Evolutionary conservation across 2,329 filamentous ascomycete species (phyloP).

Genomic region (Pyrenophora graminea): DNA sequence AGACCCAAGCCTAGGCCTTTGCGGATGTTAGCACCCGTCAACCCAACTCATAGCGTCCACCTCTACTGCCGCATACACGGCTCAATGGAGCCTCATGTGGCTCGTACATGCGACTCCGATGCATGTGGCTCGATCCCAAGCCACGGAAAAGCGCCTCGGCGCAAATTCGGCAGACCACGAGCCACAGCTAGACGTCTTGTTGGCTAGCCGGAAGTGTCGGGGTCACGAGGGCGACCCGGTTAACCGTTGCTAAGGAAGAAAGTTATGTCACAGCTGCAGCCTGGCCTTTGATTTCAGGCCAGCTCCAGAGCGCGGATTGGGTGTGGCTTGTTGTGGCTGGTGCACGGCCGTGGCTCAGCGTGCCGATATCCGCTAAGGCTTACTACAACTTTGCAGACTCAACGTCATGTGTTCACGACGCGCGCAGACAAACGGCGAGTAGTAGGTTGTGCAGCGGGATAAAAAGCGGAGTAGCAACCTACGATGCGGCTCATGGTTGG

Average conservation of each 20-base stretch:
- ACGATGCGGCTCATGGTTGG: constrained; percentile 15
- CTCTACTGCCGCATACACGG: too few relatives aligned
- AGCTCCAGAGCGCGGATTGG: constrained; percentile 22
- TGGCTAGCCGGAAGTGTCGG: constrained; percentile 21
- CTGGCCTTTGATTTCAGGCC: constrained; percentile 10
- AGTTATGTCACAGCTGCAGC: constrained; percentile 28
- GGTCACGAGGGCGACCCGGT: constrained; percentile 21
- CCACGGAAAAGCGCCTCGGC: constrained; percentile 12
- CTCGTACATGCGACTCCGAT: background rate
- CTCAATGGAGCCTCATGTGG: constrained; percentile 1
- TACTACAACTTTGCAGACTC: constrained; percentile 15
- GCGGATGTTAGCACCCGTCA: background rate
- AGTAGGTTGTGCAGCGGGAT: background rate
- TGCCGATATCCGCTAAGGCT: constrained; percentile 25
- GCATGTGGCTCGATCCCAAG: background rate
- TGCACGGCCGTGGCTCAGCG: constrained; percentile 27
- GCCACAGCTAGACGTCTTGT: constrained; percentile 3
- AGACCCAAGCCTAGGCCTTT: background rate
- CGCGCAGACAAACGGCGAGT: too few relatives aligned
- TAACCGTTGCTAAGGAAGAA: constrained; percentile 2
- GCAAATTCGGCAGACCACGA: constrained; percentile 1
- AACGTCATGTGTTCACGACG: constrained; percentile 21
- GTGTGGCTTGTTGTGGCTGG: constrained; percentile 33
- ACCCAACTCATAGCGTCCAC: too few relatives aligned
- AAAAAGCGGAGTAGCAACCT: constrained; percentile 1